phyloP scores from a whole-genome alignment of 2,329 filamentous ascomycete genomes.

The Hypoxylon sp. region DNA sequence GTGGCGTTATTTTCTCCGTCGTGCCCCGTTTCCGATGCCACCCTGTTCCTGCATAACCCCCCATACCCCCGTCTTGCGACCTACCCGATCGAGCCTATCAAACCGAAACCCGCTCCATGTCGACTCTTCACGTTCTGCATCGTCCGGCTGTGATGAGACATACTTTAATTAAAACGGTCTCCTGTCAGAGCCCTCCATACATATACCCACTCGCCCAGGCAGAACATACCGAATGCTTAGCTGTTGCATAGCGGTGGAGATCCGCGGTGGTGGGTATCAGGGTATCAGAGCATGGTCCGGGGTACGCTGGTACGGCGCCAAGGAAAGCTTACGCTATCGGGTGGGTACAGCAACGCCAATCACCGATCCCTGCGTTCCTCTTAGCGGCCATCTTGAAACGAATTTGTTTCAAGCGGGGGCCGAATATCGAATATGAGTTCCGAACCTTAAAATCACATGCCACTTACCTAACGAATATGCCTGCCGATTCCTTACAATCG shows the following conservation, averaged over 20 bases:
- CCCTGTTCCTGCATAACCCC: constrained; percentile 39
- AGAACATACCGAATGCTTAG: constrained; percentile 6
- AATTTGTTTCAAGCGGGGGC: constrained; percentile 30
- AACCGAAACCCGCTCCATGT: constrained; percentile 1
- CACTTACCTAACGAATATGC: not conserved
- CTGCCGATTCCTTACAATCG: not conserved
- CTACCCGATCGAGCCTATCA: constrained; percentile 38
- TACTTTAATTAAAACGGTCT: constrained; percentile 30
- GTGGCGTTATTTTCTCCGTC: constrained; percentile 28
- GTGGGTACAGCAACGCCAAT: constrained; percentile 30
- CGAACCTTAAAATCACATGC: not conserved
- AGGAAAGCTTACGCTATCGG: constrained; percentile 10
- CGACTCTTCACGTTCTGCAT: constrained; percentile 23
- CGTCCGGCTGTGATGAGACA: constrained; percentile 32
- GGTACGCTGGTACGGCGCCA: constrained; percentile 20
- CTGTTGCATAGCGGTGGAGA: constrained; percentile 14
- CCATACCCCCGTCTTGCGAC: constrained; percentile 23
- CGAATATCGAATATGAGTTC: not conserved
- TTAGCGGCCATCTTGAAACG: constrained; percentile 33
- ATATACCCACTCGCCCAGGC: constrained; percentile 13
- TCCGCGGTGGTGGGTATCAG: constrained; percentile 16
- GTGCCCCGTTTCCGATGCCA: constrained; percentile 28
- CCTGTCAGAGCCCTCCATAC: constrained; percentile 12
- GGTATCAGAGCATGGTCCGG: constrained; percentile 34
- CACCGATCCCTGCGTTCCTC: constrained; percentile 17